Conservation (phyloP, 176 grass and related monocot genomes). For the Rhynchospora breviuscula region DNA sequence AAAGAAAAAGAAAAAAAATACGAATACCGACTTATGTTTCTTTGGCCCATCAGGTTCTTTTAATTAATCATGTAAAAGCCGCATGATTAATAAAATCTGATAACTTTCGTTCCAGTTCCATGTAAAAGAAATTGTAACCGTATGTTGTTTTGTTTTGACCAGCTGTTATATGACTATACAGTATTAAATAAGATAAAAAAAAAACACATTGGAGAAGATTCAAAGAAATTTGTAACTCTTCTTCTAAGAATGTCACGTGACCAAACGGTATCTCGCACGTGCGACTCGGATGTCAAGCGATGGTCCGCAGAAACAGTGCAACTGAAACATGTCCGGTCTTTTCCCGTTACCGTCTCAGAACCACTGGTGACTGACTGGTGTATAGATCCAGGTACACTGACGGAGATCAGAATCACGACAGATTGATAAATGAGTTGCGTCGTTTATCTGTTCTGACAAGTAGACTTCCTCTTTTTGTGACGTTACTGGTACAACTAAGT, state of each 20-base stretch:
- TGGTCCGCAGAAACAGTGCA: background rate
- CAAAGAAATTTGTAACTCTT: background rate
- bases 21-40: background rate
- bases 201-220: background rate
- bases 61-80: background rate
- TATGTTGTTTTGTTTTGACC: background rate
- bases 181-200: background rate
- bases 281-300: constrained; percentile 2
- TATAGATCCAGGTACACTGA: constrained; percentile 12
- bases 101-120: background rate
- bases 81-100: background rate
- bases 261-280: background rate
- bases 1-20: too few relatives aligned
- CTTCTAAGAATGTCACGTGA: background rate
- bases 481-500: background rate
- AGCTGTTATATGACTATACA: background rate
- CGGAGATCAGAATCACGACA: constrained; percentile 4
- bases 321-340: constrained; percentile 10
- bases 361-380: background rate
- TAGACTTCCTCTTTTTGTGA: background rate
- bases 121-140: background rate
- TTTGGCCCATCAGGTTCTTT: background rate
- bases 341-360: background rate
- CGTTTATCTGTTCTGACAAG: background rate
- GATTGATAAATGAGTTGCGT: constrained; percentile 20